phyloP scores from a whole-genome alignment of 768 basidiomycete genomes.

The Lentinula raphanica region DNA sequence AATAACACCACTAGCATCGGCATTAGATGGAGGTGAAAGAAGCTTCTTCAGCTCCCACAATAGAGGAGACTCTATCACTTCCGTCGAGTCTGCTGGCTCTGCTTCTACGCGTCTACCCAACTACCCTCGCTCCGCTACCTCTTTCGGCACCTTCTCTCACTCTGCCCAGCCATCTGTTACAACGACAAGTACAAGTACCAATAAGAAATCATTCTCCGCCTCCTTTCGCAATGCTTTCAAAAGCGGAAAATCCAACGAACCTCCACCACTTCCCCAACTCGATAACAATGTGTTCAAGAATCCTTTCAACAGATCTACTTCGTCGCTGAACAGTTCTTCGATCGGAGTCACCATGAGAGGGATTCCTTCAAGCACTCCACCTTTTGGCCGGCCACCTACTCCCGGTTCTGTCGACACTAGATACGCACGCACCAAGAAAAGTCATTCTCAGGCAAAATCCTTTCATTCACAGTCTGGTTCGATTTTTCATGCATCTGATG shows the following conservation, averaged over 20 bases:
- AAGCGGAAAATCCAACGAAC: slow-evolving; percentile 52
- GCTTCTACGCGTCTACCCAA: slow-evolving; percentile 43
- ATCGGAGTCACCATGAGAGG: slow-evolving; percentile 28
- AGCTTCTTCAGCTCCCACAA: slow-evolving; percentile 63
- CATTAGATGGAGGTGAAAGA: slow-evolving; percentile 42
- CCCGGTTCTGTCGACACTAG: slow-evolving; percentile 46
- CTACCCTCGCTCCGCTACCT: slow-evolving; percentile 32
- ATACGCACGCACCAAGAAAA: slow-evolving; percentile 38
- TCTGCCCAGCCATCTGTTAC: slow-evolving; percentile 69
- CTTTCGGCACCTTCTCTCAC: slow-evolving; percentile 48
- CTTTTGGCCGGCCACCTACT: slow-evolving; percentile 56
- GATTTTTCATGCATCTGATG: slow-evolving; percentile 63
- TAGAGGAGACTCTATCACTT: slow-evolving; percentile 74
- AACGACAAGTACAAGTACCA: slow-evolving; percentile 52
- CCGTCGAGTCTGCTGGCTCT: slow-evolving; percentile 70
- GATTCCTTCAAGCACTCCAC: slow-evolving; percentile 39
- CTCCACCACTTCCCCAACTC: slow-evolving; percentile 72
- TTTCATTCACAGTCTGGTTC: slow-evolving; percentile 77
- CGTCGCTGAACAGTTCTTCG: slow-evolving; percentile 56
- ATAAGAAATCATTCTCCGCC: slow-evolving; percentile 81
- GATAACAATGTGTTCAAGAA: slow-evolving; percentile 70
- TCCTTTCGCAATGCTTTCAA: slow-evolving; percentile 87
- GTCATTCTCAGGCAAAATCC: slow-evolving; percentile 62
- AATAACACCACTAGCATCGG: slow-evolving; percentile 41
- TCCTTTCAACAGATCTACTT: slow-evolving; percentile 78